phyloP scores from a whole-genome alignment of 371 early-diverging fungal genomes.

The Mortierella polycephala region DNA sequence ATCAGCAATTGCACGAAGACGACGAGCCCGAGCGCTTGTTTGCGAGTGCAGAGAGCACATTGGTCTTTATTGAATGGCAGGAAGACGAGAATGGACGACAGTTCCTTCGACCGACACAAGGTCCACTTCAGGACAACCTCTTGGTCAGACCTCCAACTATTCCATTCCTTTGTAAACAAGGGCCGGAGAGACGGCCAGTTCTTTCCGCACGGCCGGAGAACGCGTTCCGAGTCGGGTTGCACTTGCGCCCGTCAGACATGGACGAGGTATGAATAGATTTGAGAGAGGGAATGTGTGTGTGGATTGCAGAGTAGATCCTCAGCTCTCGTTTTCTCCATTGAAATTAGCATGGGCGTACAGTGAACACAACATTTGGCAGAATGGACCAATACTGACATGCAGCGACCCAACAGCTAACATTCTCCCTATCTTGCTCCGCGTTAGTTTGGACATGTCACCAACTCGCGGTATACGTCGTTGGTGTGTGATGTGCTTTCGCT shows the following conservation, averaged over 20 bases:
- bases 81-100: conserved; percentile 17
- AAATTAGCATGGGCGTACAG: no score
- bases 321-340: neutral
- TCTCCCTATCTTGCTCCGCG: neutral
- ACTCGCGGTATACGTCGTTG: conserved; percentile 23
- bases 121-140: conserved; percentile 1
- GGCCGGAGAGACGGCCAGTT: neutral
- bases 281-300: neutral
- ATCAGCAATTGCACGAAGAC: conserved; percentile 1
- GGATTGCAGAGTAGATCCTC: neutral
- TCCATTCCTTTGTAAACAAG: conserved; percentile 1
- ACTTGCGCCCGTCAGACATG: conserved; percentile 29
- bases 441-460: conserved; percentile 40
- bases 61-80: conserved; percentile 27
- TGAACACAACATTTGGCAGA: no score
- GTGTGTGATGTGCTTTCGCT: conserved; percentile 21
- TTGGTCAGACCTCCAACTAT: conserved; percentile 2
- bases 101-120: conserved; percentile 5
- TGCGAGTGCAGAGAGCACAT: conserved; percentile 15
- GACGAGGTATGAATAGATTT: conserved; percentile 19
- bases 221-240: conserved; percentile 25
- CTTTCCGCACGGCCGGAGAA: conserved; percentile 15
- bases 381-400: no score
- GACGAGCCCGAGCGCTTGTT: conserved; percentile 28
- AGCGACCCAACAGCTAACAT: neutral